A percentile compares a stretch with the other conserved stretches of the same genome.
These are phyloP conservation scores for Mytilinidion resinicola DNA, from an alignment of 495 filamentous ascomycete genomes.

Conservation along the genomic window DNA sequence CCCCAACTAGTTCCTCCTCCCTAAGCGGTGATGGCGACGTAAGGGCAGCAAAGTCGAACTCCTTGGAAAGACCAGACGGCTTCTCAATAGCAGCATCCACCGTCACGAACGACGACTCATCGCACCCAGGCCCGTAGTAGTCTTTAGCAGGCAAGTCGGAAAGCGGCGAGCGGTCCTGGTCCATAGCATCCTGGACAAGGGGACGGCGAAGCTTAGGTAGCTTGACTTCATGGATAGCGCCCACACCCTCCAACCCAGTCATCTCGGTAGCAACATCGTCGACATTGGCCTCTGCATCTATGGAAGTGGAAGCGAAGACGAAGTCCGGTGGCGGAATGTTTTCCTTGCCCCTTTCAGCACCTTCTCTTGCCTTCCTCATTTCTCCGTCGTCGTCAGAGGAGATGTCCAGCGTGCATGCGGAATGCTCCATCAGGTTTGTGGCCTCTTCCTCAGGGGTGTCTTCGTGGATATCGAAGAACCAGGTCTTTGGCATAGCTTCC, in stretches of 20 bases:
- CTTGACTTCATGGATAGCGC: conserved; percentile 10
- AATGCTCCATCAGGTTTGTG: conserved; percentile 86
- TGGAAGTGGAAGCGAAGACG: conserved; percentile 31
- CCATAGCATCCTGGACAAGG: conserved; percentile 41
- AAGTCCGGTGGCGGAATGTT: conserved; percentile 70
- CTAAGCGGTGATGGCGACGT: background rate
- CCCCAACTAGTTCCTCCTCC: conserved; percentile 5
- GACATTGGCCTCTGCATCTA: conserved; percentile 14
- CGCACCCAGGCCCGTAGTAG: conserved; percentile 64
- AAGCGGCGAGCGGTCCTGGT: conserved; percentile 57
- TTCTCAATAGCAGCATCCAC: conserved; percentile 23
- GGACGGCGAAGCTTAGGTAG: conserved; percentile 15
- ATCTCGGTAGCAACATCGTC: conserved; percentile 24
- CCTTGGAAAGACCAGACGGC: conserved; percentile 23
- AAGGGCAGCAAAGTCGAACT: conserved; percentile 22
- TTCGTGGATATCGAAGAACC: conserved; percentile 94
- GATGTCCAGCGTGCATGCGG: conserved; percentile 79
- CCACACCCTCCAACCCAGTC: conserved; percentile 8
- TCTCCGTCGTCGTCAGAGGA: conserved; percentile 43
- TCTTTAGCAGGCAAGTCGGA: conserved; percentile 64
- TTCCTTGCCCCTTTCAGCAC: conserved; percentile 71
- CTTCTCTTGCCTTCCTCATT: conserved; percentile 44
- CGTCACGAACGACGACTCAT: conserved; percentile 51
- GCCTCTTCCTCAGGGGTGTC: conserved; percentile 84
- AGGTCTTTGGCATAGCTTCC: conserved; percentile 51